Percentiles rank a stretch among this genome's conserved stretches.
Conservation (phyloP, 2,329 filamentous ascomycete species). For the Penicillium crustosum region DNA sequence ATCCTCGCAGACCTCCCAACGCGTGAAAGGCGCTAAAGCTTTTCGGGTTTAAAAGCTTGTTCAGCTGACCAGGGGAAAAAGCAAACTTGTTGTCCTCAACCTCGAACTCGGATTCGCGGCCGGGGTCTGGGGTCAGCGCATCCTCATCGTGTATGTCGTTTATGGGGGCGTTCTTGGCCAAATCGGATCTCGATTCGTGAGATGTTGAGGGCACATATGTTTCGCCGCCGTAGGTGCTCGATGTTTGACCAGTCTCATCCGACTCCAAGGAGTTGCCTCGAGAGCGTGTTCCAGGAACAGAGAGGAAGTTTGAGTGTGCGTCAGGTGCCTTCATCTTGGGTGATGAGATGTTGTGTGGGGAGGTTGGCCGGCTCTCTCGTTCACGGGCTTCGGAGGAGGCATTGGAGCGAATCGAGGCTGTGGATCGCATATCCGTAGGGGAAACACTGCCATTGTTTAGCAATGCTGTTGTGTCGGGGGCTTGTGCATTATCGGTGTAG, state of each 20-base stretch:
- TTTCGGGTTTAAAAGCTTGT: conserved; percentile 78
- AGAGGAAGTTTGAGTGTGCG: conserved; percentile 56
- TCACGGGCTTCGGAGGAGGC: conserved; percentile 59
- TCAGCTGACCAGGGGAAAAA: conserved; percentile 69
- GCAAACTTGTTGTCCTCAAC: conserved; percentile 70
- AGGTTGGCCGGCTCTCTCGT: conserved; percentile 59
- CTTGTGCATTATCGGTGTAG: conserved; percentile 38
- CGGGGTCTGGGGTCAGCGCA: conserved; percentile 67
- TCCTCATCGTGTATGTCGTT: conserved; percentile 62
- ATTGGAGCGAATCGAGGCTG: conserved; percentile 54
- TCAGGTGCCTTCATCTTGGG: conserved; percentile 56
- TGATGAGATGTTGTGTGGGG: conserved; percentile 67
- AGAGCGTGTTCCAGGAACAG: conserved; percentile 63
- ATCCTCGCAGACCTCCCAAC: conserved; percentile 68
- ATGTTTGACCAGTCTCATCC: conserved; percentile 55
- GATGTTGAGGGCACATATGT: conserved; percentile 52
- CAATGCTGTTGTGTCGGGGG: conserved; percentile 31
- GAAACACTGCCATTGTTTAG: conserved; percentile 37
- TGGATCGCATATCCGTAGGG: conserved; percentile 53
- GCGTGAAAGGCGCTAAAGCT: conserved; percentile 72
- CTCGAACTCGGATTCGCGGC: conserved; percentile 68
- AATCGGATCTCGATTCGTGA: conserved; percentile 46
- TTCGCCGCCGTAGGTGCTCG: conserved; percentile 54
- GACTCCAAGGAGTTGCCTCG: conserved; percentile 66
- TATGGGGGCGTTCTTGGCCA: conserved; percentile 51